Evolutionary conservation across 352 stramenopile genomes (phyloP).

Genomic region (Phytopythium mirpurense): DNA sequence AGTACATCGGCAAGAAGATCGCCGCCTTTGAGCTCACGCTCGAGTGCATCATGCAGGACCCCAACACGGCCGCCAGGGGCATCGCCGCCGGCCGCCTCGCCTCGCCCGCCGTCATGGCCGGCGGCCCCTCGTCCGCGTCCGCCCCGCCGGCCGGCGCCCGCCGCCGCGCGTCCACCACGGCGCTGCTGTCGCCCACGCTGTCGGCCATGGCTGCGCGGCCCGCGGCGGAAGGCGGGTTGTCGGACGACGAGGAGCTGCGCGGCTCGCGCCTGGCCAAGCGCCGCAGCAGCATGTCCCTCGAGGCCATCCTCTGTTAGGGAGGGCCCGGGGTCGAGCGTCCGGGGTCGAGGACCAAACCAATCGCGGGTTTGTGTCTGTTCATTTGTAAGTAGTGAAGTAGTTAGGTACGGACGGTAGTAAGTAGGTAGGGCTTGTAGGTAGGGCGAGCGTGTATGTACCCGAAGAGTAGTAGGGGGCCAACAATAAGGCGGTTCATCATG

Average conservation of each 20-base stretch:
- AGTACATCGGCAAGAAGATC: slow-evolving; percentile 83
- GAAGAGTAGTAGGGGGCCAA: too few relatives aligned
- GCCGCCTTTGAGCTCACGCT: slow-evolving; percentile 76
- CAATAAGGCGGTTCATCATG: too few relatives aligned
- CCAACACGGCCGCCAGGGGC: slow-evolving; percentile 68
- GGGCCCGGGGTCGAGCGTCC: too few relatives aligned
- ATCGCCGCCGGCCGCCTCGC: slow-evolving; percentile 59
- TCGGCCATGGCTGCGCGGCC: slow-evolving; percentile 15
- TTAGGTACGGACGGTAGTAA: too few relatives aligned
- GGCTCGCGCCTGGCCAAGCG: slow-evolving; percentile 14
- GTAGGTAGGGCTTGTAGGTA: slow-evolving; percentile 1
- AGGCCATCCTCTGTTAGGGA: slow-evolving; percentile 66
- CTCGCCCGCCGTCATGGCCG: slow-evolving; percentile 22
- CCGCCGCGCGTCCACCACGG: slow-evolving; percentile 28
- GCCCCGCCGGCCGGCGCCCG: slow-evolving; percentile 1
- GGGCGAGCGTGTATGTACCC: too few relatives aligned
- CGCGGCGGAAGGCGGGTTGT: slow-evolving; percentile 12
- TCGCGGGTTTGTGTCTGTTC: too few relatives aligned
- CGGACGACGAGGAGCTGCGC: slow-evolving; percentile 33
- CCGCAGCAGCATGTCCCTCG: slow-evolving; percentile 65
- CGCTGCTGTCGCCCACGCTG: slow-evolving; percentile 14
- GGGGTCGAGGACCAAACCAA: too few relatives aligned
- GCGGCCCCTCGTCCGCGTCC: neutral
- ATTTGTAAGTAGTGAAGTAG: slow-evolving; percentile 2
- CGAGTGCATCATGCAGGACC: slow-evolving; percentile 78